These are phyloP conservation scores for Dryas integrifolia DNA, from an alignment of 331 rosid genomes.

Conservation along the genomic window DNA sequence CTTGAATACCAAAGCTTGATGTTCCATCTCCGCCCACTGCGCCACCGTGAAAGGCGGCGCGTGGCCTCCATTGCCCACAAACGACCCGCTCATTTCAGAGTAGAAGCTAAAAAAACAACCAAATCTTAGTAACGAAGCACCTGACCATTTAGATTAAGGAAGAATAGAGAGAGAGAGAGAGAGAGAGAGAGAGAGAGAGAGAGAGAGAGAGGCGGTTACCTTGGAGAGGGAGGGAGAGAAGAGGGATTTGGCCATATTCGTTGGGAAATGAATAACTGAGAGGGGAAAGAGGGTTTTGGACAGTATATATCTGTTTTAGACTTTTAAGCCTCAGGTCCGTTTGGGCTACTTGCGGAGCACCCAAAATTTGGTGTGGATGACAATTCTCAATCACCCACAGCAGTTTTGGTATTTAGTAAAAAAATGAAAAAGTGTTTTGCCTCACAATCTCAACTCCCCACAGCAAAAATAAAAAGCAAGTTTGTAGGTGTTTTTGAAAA, in stretches of 20 bases:
- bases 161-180: neutral
- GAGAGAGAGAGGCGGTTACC: constrained; percentile 40
- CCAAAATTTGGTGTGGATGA: too few relatives aligned
- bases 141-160: too few relatives aligned
- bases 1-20: constrained; percentile 69
- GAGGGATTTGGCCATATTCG: constrained; percentile 33
- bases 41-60: constrained; percentile 56
- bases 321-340: too few relatives aligned
- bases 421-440: too few relatives aligned
- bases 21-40: constrained; percentile 76
- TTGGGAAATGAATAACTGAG: neutral
- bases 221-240: constrained; percentile 30
- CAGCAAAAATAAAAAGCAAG: too few relatives aligned
- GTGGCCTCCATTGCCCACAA: constrained; percentile 10
- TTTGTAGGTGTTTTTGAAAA: too few relatives aligned
- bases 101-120: constrained; percentile 7
- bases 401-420: too few relatives aligned
- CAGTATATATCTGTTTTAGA: too few relatives aligned
- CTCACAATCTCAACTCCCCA: too few relatives aligned
- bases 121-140: constrained; percentile 8
- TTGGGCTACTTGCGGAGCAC: too few relatives aligned
- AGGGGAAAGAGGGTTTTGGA: too few relatives aligned
- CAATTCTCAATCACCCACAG: too few relatives aligned
- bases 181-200: constrained; percentile 13
- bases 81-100: constrained; percentile 43